Evolutionary conservation across 495 filamentous ascomycete species (phyloP).

Genomic region (Podospora bellae-mahoneyi): DNA sequence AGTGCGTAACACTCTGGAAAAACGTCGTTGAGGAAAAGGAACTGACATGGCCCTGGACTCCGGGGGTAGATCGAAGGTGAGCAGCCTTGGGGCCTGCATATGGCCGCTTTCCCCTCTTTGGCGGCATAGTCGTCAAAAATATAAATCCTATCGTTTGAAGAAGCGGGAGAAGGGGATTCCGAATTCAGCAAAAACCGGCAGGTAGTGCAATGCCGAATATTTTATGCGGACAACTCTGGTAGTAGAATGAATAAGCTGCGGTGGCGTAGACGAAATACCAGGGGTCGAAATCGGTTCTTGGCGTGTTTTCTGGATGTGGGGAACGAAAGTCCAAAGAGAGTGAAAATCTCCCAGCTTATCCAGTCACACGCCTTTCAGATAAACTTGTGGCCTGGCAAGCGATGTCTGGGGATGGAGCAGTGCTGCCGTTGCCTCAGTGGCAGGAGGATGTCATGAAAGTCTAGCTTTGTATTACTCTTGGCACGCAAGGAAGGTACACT

Average conservation of each 20-base stretch:
- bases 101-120: conserved; percentile 24
- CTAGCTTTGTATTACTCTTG: not conserved
- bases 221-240: not conserved
- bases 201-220: not conserved
- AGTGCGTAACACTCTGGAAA: not conserved
- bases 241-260: not conserved
- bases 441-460: not conserved
- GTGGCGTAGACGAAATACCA: not conserved
- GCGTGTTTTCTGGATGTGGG: not conserved
- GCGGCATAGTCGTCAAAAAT: conserved; percentile 17
- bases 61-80: conserved; percentile 8
- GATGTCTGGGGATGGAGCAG: not conserved
- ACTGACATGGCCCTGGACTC: conserved; percentile 8
- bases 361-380: not conserved
- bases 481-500: too few relatives aligned
- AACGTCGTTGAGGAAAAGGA: conserved; percentile 10
- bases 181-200: not conserved
- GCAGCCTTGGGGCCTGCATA: conserved; percentile 12
- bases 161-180: too few relatives aligned
- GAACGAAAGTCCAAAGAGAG: not conserved
- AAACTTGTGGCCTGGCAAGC: not conserved
- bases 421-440: not conserved
- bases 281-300: not conserved
- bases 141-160: not conserved
- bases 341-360: not conserved